Percentiles rank a stretch among this genome's conserved stretches.
Evolutionary conservation across 2,329 filamentous ascomycete species (phyloP).

Genomic region (Fusarium gaditjirri): DNA sequence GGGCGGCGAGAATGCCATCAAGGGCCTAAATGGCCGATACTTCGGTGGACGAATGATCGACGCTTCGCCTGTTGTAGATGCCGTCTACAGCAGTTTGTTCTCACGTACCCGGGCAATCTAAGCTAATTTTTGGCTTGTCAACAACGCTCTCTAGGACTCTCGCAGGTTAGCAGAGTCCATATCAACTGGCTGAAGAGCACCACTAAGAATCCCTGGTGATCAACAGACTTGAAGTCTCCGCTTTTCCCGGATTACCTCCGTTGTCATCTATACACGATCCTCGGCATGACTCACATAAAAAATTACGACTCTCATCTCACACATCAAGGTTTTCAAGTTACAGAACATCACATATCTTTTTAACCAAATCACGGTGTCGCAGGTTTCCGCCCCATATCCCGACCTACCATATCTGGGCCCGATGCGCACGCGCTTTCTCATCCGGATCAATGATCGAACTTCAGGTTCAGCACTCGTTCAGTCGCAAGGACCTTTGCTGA

Average conservation of each 20-base stretch:
- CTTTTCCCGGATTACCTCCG: slow-evolving; percentile 24
- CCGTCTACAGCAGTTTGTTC: slow-evolving; percentile 98
- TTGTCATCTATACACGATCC: slow-evolving; percentile 7
- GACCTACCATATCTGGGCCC: slow-evolving; percentile 26
- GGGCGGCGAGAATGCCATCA: slow-evolving; percentile 96
- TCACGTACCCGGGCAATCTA: slow-evolving; percentile 85
- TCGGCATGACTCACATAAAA: slow-evolving; percentile 19
- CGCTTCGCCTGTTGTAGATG: slow-evolving; percentile 95
- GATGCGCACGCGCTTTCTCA: slow-evolving; percentile 16
- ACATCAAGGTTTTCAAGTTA: slow-evolving; percentile 36
- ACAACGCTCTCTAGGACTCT: slow-evolving; percentile 60
- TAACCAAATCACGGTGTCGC: slow-evolving; percentile 44
- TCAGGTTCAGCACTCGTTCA: slow-evolving; percentile 45
- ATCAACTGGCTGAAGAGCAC: slow-evolving; percentile 39
- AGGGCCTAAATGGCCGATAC: slow-evolving; percentile 95
- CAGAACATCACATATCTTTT: slow-evolving; percentile 34
- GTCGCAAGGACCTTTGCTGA: slow-evolving; percentile 44
- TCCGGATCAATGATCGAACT: slow-evolving; percentile 32
- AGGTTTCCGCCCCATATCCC: slow-evolving; percentile 35
- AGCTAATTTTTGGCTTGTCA: slow-evolving; percentile 64
- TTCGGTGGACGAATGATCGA: slow-evolving; percentile 95
- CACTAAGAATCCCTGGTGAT: slow-evolving; percentile 44
- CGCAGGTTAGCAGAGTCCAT: slow-evolving; percentile 51
- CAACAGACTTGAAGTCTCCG: slow-evolving; percentile 45
- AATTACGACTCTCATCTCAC: slow-evolving; percentile 29